Conservation (phyloP, 106 monocot genomes). For the Dioscorea zingiberensis region DNA sequence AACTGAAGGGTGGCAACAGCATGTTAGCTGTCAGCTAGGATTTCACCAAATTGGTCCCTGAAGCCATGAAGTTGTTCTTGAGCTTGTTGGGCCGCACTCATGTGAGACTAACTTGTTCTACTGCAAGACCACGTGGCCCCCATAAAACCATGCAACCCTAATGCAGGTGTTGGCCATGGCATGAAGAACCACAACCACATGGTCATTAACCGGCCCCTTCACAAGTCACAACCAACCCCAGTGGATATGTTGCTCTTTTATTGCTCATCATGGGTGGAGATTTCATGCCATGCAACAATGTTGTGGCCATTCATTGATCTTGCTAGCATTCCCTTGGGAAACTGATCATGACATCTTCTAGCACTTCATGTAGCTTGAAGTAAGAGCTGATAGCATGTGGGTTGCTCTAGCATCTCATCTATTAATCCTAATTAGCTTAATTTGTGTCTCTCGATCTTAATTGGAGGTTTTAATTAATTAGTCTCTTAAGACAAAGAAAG, state of each 20-base stretch:
- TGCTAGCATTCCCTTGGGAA: no score
- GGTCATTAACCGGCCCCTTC: neutral
- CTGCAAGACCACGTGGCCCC: constrained; percentile 6
- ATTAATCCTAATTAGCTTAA: neutral
- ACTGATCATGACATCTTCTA: neutral
- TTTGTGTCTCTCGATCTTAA: neutral
- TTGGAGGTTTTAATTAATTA: neutral
- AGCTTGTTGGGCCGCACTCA: neutral
- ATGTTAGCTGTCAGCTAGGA: neutral
- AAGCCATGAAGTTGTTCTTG: constrained; percentile 1
- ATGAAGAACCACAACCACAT: neutral
- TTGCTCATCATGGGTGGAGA: neutral
- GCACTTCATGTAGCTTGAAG: neutral
- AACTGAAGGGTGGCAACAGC: neutral
- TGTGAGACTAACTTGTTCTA: neutral
- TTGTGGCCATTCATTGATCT: neutral
- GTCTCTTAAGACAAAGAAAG: neutral
- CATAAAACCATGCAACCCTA: constrained; percentile 8
- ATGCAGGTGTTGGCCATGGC: neutral
- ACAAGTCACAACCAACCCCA: neutral
- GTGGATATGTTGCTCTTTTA: neutral
- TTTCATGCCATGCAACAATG: constrained; percentile 1
- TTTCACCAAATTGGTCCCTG: constrained; percentile 1
- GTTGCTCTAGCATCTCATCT: no score
- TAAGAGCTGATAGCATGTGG: neutral